Conservation (phyloP, 164 flowering plant species). For the Pachysandra terminalis region DNA sequence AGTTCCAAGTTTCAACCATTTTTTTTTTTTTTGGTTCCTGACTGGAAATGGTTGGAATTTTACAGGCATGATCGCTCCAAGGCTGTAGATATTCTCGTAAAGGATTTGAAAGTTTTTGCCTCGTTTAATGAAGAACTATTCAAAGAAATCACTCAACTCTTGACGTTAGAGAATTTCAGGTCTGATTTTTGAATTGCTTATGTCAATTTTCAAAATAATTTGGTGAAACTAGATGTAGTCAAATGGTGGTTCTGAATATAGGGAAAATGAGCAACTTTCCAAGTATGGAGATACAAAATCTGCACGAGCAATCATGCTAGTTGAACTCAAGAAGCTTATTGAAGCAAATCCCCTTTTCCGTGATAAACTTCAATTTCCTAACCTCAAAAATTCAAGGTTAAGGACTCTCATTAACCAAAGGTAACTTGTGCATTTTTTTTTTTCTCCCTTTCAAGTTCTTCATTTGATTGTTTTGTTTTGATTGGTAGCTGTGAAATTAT, state of each 20-base stretch:
- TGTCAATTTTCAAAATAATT: neutral
- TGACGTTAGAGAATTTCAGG: conserved; percentile 86
- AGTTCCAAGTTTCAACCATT: neutral
- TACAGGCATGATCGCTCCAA: conserved; percentile 73
- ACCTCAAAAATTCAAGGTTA: conserved; percentile 65
- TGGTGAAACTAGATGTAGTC: neutral
- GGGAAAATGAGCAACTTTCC: conserved; percentile 85
- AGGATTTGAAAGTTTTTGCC: conserved; percentile 81
- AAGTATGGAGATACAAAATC: conserved; percentile 88
- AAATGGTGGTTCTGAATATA: conserved; percentile 8
- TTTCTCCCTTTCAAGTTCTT: too few relatives aligned
- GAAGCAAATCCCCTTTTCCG: conserved; percentile 88
- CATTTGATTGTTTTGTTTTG: too few relatives aligned
- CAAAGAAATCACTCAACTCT: conserved; percentile 80
- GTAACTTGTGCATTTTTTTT: conserved; percentile 23
- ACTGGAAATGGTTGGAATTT: conserved; percentile 5
- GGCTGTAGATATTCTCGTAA: conserved; percentile 77
- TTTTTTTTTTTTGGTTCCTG: neutral
- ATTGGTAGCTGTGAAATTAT: too few relatives aligned
- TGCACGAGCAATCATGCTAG: conserved; percentile 73
- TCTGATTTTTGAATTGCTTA: conserved; percentile 8
- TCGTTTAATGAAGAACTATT: conserved; percentile 80
- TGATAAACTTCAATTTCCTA: conserved; percentile 76
- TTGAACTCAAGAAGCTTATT: conserved; percentile 78
- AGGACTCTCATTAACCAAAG: conserved; percentile 82